Base-by-base conservation (phyloP, 2,329 filamentous ascomycete genomes). In the Botrytis byssoidea region DNA sequence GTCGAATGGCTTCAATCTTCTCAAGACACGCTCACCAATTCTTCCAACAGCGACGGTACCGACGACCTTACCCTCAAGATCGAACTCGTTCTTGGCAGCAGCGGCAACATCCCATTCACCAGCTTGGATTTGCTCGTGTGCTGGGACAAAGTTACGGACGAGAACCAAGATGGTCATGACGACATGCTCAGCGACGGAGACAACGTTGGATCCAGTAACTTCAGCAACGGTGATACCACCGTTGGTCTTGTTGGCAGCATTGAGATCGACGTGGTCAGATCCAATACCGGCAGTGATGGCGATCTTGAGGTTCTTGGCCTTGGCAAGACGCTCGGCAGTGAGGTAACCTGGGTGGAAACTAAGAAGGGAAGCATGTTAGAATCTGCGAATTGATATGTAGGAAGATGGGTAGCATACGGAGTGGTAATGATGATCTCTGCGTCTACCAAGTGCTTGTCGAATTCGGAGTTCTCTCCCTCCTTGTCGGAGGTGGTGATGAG, bases 361-460 rank as follows among this genome's bases (percentile, higher is more conserved):
- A 79, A 18, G 37, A 57, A 77, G 72, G 40, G 37, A 9, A 10
- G 55, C 59, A 57, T 68, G 57, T 71, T 14, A 70, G 57, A 12
- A 61, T 35, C 32, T 32, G 57, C 25, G 10, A 4, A 55, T 42
- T 22, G 35, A 32, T 44, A 46, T 35, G 37, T 32, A 51, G 57
- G 55, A 69, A 20, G 22, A 35, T 64, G 74, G 46, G 80, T 20
- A 44, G 78, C 88, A 76, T 84, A 97, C 93, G 96, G 96, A 74
- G 96, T 99, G 79, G 96, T 99, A 85, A 99, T 98, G 89, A 99
- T 98, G 85, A 99, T 88, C 85, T 99, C 96, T 76, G 96, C 94
- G 82, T 98, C 96, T 76, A 96, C 94, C 72, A 99, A 90, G 86
- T 99, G 94, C 87, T 95, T 89, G 85, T 98, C 96, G 79, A 99